Evolutionary conservation across 257 asterid species (phyloP), one percentile per base, ranked within the genome.

Genomic region (Plantago elongata): DNA sequence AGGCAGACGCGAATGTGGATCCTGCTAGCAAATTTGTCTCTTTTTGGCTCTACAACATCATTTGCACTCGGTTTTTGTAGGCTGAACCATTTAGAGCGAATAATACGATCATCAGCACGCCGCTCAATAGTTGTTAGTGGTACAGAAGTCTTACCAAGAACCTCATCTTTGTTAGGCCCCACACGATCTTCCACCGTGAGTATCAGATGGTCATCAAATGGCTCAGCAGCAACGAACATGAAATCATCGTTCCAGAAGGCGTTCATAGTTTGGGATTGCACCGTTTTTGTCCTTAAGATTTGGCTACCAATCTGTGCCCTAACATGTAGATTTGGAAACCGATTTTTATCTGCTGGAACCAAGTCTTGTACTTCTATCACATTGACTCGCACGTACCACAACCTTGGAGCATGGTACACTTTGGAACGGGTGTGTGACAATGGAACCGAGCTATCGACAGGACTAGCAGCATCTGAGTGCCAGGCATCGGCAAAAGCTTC

Each of bases 401-500:
- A 61, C 48, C 96, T 79, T 6, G 97, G 98, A 9, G 94, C 72
- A 59, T 78, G 93, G 74, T 91, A 91, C 18, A 91, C 97, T 74
- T 91, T 91, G 6, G 96, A 87, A 45, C 97, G 96, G 51, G 78
- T 70, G 58, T 71, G 91, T 0, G 92, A 51, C 54, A 76, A 72
- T 1, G 92, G 63, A 61, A 58, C 55, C 1, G 89, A 77, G 69
- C 81, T 60, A 67, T 83, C 89, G 37, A 70, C 71, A 4, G 68
- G 68, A 34, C 78, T 34, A 45, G 86, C 82, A 45, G 79, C 85
- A 69, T 91, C 98, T 7, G 95, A 82, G 63, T 83, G 96, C 92
- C 87, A 91, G 44, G 98, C 98, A 51, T 91, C 98, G 0, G 98
- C 76, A 62, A 86, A 91, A n/a, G 98, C 95, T 73, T 88, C 95